A percentile compares a stretch with the other conserved stretches of the same genome.
phyloP scores from a whole-genome alignment of 345 rosid species.

The Arabidopsis suecica region DNA sequence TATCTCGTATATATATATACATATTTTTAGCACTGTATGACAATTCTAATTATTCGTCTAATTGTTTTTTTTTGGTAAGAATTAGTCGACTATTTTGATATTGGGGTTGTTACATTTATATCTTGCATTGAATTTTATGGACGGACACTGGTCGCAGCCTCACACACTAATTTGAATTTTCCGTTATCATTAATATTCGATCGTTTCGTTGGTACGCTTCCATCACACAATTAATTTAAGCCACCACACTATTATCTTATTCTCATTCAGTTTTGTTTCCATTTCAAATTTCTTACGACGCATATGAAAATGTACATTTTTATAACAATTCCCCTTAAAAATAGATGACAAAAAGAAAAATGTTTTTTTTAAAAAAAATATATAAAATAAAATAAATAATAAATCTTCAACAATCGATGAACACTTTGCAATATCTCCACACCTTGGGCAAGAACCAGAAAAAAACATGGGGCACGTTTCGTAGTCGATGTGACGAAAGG shows the following conservation, averaged over 20 bases:
- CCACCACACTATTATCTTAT: background rate
- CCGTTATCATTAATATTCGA: background rate
- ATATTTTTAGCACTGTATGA: too few species aligned
- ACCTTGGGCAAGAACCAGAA: background rate
- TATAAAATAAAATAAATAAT: too few species aligned
- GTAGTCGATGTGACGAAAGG: constrained; percentile 35
- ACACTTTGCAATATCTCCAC: background rate
- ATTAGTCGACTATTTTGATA: background rate
- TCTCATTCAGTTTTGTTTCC: background rate
- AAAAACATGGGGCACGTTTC: background rate
- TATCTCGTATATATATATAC: too few species aligned
- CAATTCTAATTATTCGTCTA: too few species aligned
- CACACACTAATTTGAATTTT: background rate
- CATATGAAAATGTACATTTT: background rate
- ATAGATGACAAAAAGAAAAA: too few species aligned
- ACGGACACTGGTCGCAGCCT: background rate
- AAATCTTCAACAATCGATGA: background rate
- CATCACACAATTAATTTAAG: background rate
- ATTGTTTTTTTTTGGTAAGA: too few species aligned
- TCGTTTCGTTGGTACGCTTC: background rate
- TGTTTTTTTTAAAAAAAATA: too few species aligned
- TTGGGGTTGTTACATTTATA: background rate
- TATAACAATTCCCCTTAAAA: too few species aligned
- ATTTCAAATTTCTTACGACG: background rate
- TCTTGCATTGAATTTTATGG: background rate